phyloP scores from a whole-genome alignment of 2,329 filamentous ascomycete genomes.

The Harringtonia aguacate region DNA sequence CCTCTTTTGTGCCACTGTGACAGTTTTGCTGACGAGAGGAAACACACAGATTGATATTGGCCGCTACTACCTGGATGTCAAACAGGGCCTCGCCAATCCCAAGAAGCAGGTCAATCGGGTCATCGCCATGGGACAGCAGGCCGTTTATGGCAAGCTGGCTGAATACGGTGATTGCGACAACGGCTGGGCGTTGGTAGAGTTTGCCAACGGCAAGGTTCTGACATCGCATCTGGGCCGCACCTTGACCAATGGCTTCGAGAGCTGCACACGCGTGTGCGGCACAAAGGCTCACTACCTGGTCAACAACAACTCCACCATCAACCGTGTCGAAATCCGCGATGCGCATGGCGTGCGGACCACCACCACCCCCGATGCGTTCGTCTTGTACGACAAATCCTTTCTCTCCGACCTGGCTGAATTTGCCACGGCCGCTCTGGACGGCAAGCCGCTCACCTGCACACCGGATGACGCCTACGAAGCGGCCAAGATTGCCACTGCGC shows the following conservation, averaged over 20 bases:
- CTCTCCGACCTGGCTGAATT: constrained; percentile 6
- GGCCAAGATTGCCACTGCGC: constrained; percentile 6
- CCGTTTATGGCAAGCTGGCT: constrained; percentile 19
- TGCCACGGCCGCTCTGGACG: constrained; percentile 3
- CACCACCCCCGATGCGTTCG: constrained; percentile 5
- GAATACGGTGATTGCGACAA: constrained; percentile 20
- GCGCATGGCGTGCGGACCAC: constrained; percentile 6
- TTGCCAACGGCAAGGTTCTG: constrained; percentile 23
- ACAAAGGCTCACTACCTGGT: constrained; percentile 16
- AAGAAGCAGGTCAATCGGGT: constrained; percentile 21
- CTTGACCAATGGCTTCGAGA: constrained; percentile 23
- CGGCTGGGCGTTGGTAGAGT: constrained; percentile 23
- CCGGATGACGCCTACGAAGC: constrained; percentile 7
- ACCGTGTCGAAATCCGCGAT: constrained; percentile 7
- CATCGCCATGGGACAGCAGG: constrained; percentile 20
- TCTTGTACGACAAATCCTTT: constrained; percentile 4
- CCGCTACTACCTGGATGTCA: constrained; percentile 5
- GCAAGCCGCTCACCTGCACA: constrained; percentile 4
- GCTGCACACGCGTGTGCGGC: constrained; percentile 21
- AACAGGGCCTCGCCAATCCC: constrained; percentile 15
- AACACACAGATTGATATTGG: constrained; percentile 6
- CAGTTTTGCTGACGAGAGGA: too few species aligned
- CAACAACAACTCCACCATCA: constrained; percentile 7
- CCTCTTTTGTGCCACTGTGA: too few species aligned
- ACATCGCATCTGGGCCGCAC: constrained; percentile 22